Evolutionary conservation across 345 rosid genomes (phyloP).

Genomic region (Acer campestre): DNA sequence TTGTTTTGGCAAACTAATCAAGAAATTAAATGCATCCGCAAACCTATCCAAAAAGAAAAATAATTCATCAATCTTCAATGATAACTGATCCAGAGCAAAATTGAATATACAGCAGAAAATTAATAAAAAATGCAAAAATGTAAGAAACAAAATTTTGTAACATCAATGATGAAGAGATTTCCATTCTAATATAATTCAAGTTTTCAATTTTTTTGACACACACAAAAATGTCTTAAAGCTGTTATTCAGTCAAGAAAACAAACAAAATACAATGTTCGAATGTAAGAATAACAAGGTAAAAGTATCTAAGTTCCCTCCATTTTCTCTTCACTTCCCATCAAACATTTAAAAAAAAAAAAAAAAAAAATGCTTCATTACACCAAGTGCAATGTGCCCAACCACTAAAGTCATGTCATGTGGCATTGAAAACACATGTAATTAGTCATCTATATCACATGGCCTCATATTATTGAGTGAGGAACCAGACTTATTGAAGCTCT

Average conservation of each 20-base stretch:
- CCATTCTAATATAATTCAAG: background rate
- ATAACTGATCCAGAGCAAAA: background rate
- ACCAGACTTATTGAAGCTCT: background rate
- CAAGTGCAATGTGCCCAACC: background rate
- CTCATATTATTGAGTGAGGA: background rate
- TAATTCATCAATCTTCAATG: background rate
- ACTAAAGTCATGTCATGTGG: background rate
- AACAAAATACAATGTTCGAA: background rate
- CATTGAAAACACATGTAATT: background rate
- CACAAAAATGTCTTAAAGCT: background rate
- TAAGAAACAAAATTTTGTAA: background rate
- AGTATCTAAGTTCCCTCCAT: background rate
- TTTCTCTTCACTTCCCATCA: background rate
- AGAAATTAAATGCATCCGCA: conserved; percentile 67
- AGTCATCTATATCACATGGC: background rate
- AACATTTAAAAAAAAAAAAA: background rate
- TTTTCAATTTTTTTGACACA: background rate
- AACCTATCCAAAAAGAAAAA: conserved; percentile 53
- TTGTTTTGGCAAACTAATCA: conserved; percentile 68
- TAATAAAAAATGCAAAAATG: background rate
- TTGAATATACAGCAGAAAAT: background rate
- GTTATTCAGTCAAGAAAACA: background rate
- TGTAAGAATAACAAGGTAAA: background rate
- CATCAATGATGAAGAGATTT: background rate
- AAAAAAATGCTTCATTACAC: background rate